Conservation (phyloP, 257 asterid species). For the Mentha longifolia region DNA sequence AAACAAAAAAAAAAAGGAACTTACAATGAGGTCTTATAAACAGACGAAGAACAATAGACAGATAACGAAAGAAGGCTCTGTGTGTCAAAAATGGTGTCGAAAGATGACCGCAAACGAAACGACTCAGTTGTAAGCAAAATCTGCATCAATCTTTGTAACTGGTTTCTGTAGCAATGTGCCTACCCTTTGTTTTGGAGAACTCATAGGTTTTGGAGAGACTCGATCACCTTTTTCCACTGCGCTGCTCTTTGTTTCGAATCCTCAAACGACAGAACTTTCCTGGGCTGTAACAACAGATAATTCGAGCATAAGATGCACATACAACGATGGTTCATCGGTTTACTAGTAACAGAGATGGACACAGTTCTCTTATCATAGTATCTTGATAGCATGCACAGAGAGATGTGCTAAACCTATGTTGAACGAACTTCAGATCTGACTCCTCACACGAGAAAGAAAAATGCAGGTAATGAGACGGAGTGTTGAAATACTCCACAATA, state of each 20-base stretch:
- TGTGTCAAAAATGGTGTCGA: conserved; percentile 36
- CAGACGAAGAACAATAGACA: conserved; percentile 30
- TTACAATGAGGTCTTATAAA: conserved; percentile 30
- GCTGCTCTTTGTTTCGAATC: conserved; percentile 86
- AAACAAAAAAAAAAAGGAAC: background rate
- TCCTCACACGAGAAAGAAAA: too few species aligned
- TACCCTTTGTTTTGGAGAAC: conserved; percentile 13
- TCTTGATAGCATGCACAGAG: background rate
- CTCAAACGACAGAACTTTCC: conserved; percentile 85
- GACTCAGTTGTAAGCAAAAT: background rate
- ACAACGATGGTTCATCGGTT: background rate
- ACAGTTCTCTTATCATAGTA: background rate
- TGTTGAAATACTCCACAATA: background rate
- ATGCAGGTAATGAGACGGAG: background rate
- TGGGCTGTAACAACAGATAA: conserved; percentile 63
- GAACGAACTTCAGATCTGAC: background rate
- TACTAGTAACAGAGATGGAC: background rate
- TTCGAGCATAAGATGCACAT: conserved; percentile 9
- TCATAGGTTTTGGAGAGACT: conserved; percentile 87
- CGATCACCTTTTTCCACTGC: conserved; percentile 97
- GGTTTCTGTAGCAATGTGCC: conserved; percentile 13
- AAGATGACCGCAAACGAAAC: background rate
- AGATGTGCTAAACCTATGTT: background rate
- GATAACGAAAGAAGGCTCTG: conserved; percentile 20
- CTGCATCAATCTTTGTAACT: background rate